Percentiles rank a stretch among this genome's conserved stretches.
These are phyloP conservation scores for Clarireedia hainanense DNA, from an alignment of 2,329 filamentous ascomycete genomes.

Conservation along the genomic window DNA sequence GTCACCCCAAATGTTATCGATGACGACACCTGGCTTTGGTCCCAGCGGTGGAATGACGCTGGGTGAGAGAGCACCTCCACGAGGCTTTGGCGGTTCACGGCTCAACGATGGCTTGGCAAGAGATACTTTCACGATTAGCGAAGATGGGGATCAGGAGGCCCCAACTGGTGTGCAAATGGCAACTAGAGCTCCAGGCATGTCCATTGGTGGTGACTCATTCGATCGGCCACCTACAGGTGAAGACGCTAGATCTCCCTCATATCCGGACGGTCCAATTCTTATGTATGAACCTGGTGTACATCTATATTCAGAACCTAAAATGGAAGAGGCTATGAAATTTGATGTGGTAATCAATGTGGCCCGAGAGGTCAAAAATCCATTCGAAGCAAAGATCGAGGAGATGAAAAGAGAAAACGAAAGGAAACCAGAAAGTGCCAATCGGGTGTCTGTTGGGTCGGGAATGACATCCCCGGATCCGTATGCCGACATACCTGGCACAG, in stretches of 20 bases:
- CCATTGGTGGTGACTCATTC: conserved; percentile 52
- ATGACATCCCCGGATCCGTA: conserved; percentile 3
- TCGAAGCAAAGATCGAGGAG: conserved; percentile 46
- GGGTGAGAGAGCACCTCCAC: conserved; percentile 33
- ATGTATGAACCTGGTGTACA: conserved; percentile 75
- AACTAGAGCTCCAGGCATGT: conserved; percentile 39
- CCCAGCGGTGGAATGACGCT: conserved; percentile 57
- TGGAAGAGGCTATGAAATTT: conserved; percentile 67
- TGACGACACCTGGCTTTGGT: conserved; percentile 49
- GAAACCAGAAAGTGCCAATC: conserved; percentile 23
- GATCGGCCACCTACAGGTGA: conserved; percentile 67
- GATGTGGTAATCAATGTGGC: conserved; percentile 83
- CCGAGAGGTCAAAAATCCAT: conserved; percentile 72
- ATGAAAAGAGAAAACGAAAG: conserved; percentile 25
- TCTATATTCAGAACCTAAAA: conserved; percentile 72
- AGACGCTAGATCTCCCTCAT: conserved; percentile 73
- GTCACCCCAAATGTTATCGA: conserved; percentile 53
- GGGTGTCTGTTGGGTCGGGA: conserved; percentile 25
- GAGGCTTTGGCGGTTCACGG: conserved; percentile 21
- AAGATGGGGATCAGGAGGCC: conserved; percentile 37
- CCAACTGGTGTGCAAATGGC: conserved; percentile 53
- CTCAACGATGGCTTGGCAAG: conserved; percentile 23
- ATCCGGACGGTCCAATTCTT: conserved; percentile 73
- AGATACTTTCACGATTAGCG: conserved; percentile 25
- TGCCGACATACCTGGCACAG: conserved; percentile 39